Evolutionary conservation across 768 basidiomycete genomes (phyloP).

Genomic region (Strobilomyces confusus): DNA sequence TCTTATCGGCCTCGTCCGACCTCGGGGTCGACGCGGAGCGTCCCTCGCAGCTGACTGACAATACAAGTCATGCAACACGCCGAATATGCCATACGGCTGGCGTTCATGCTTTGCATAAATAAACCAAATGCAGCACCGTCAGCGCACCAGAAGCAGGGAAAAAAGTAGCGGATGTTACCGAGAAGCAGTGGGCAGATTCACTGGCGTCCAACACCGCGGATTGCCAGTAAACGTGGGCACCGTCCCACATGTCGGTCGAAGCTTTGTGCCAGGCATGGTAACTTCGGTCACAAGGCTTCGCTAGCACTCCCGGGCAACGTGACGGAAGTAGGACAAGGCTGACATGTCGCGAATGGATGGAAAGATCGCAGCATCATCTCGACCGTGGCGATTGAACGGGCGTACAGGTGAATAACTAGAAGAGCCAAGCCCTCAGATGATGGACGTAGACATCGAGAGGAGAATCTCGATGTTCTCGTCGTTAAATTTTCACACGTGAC

Average conservation of each 20-base stretch:
- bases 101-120: too few relatives aligned
- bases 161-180: background rate
- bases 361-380: background rate
- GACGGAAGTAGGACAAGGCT: background rate
- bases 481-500: too few relatives aligned
- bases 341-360: background rate
- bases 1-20: conserved; percentile 18
- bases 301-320: too few relatives aligned
- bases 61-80: background rate
- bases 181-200: background rate
- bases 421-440: background rate
- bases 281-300: background rate
- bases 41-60: too few relatives aligned
- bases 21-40: too few relatives aligned
- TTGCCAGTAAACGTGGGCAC: background rate
- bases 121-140: background rate
- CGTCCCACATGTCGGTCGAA: background rate
- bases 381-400: background rate
- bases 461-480: background rate
- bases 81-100: too few relatives aligned
- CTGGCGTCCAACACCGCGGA: background rate
- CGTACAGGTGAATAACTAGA: background rate
- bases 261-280: background rate
- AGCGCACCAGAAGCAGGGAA: background rate
- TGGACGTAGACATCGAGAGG: background rate